Evolutionary conservation across 2,329 filamentous ascomycete species (phyloP), one percentile per base, ranked within the genome.

Genomic region (Fragosphaeria purpurea): DNA sequence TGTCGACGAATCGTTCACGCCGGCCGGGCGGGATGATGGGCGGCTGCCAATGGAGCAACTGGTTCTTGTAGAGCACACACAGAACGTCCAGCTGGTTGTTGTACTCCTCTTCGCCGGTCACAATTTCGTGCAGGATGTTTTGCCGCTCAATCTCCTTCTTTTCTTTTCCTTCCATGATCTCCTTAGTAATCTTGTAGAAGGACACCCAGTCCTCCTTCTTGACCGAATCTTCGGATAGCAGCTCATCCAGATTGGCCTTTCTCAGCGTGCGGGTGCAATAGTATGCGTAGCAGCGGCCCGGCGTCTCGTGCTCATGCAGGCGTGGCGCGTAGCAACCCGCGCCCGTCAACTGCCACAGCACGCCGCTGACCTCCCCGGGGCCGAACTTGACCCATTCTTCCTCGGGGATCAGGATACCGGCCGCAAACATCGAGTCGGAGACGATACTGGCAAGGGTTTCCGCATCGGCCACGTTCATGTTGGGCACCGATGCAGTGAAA

Each of bases 311-410:
- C 50, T 86, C 77, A 63, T 98, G 93, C 7, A 97, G 67, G 60
- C 83, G 87, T 1, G 88, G 80, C 4, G 91, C 83, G 65, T 98
- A 98, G 63, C 93, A 98, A 11, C 93, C 93, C 30, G 81, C 81
- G 6, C 90, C 89, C 4, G 90, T 95, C 46, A 98, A 73, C 65
- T 98, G 94, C 76, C 86, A 96, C 43, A 98, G 72, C 5, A 98
- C 90, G 50, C 93, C 94, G 30, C 86, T 90, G 61, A 97, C 81
- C 31, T 77, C 79, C 6, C 85, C 88, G 1, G 78, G 74, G 6
- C 88, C 86, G 62, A 97, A 90, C 63, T 94, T 96, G 57, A 98
- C 85, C 93, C 94, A 98, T 69, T 98, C 94, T 65, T 98, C 93
- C 37, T 96, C 91, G 11, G 84, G 83, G 5, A 94, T 73, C 35